Evolutionary conservation across 2,329 filamentous ascomycete species (phyloP).

Genomic region (Ophiognomonia clavigignenti-juglandacearum): DNA sequence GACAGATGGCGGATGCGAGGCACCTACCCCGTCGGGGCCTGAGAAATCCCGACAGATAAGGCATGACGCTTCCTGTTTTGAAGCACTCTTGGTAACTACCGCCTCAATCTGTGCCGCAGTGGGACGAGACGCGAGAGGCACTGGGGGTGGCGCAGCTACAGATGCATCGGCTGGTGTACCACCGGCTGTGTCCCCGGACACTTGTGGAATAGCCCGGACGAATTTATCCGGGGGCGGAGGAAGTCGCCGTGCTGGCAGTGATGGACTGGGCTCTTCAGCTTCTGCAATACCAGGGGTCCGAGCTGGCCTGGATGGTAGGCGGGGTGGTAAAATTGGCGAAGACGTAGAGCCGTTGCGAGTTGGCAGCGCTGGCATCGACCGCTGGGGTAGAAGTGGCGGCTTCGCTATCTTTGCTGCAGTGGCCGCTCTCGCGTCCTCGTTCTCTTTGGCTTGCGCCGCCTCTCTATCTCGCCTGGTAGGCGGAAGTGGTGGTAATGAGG

Average conservation of each 20-base stretch:
- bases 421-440: conserved; percentile 26
- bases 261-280: conserved; percentile 48
- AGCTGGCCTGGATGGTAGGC: conserved; percentile 45
- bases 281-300: conserved; percentile 26
- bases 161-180: conserved; percentile 13
- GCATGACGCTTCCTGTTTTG: conserved; percentile 42
- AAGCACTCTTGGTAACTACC: conserved; percentile 27
- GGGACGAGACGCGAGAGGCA: conserved; percentile 49
- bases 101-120: conserved; percentile 46
- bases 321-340: conserved; percentile 42
- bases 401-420: conserved; percentile 18
- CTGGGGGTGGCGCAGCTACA: conserved; percentile 42
- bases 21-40: conserved; percentile 70
- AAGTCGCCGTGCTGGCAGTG: conserved; percentile 31
- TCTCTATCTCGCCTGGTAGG: conserved; percentile 51
- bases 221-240: conserved; percentile 32
- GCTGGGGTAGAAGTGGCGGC: conserved; percentile 30
- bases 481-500: conserved; percentile 54
- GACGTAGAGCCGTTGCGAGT: conserved; percentile 20
- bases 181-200: conserved; percentile 21
- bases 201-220: conserved; percentile 25
- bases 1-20: conserved; percentile 66
- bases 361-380: conserved; percentile 33
- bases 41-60: conserved; percentile 86
- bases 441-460: conserved; percentile 33